These are phyloP conservation scores for Ambrosia trifida DNA, from an alignment of 129 eudicot genomes.

Conservation along the genomic window DNA sequence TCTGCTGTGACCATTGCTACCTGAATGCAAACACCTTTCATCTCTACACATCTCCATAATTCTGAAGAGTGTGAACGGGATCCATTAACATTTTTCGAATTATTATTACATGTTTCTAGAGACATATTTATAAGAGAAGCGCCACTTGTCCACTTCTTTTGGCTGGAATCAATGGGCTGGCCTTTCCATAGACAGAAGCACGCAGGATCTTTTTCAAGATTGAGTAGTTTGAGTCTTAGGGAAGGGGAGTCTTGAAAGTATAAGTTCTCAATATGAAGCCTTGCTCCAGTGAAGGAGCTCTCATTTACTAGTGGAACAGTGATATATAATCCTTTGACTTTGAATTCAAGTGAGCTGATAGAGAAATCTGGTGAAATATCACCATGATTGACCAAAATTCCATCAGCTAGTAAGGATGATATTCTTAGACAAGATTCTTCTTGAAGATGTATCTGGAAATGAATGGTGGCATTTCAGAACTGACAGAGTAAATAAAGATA, in stretches of 20 bases:
- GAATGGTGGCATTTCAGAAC: conserved; percentile 23
- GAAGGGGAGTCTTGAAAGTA: conserved; percentile 72
- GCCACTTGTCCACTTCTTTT: conserved; percentile 75
- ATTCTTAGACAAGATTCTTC: conserved; percentile 96
- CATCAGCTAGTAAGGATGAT: conserved; percentile 87
- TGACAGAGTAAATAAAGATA: conserved; percentile 8
- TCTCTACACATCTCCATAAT: conserved; percentile 82
- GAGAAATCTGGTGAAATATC: conserved; percentile 65
- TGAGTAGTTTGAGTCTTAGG: conserved; percentile 59
- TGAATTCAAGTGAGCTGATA: conserved; percentile 59
- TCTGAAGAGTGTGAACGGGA: conserved; percentile 39
- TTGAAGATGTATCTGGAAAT: conserved; percentile 88
- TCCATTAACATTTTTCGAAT: conserved; percentile 31
- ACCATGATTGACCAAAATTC: conserved; percentile 67
- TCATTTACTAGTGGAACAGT: conserved; percentile 63
- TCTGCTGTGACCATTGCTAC: conserved; percentile 99
- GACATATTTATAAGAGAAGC: conserved; percentile 66
- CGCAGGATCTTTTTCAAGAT: conserved; percentile 92
- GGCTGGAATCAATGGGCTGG: conserved; percentile 94
- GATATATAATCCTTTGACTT: conserved; percentile 64
- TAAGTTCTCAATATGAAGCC: conserved; percentile 71
- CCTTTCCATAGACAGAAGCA: conserved; percentile 90
- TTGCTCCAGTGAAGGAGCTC: conserved; percentile 75
- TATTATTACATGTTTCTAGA: conserved; percentile 53
- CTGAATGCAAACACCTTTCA: conserved; percentile 70